Percentiles rank a stretch among this genome's conserved stretches.
These are phyloP conservation scores for Beauveria pseudobassiana DNA, from an alignment of 2,329 filamentous ascomycete genomes.

Conservation along the genomic window DNA sequence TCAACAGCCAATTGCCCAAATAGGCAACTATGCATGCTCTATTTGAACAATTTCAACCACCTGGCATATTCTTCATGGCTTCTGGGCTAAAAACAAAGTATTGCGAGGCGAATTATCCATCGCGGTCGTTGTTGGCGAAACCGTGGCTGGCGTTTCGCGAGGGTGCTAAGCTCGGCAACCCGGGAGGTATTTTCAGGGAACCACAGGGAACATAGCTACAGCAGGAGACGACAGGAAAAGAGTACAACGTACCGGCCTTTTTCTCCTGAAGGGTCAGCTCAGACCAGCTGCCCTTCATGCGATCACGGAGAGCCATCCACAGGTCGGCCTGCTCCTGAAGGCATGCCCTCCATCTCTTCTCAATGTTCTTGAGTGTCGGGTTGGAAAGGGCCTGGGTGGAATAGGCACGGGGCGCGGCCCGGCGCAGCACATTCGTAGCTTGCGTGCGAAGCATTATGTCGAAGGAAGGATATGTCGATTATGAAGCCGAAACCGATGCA, in stretches of 20 bases:
- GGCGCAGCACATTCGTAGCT: conserved; percentile 46
- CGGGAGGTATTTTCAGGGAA: conserved; percentile 28
- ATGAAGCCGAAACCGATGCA: conserved; percentile 19
- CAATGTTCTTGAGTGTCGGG: conserved; percentile 93
- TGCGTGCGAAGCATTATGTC: conserved; percentile 48
- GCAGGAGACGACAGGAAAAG: neutral
- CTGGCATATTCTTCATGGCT: neutral
- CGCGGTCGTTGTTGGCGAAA: conserved; percentile 14
- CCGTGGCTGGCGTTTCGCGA: conserved; percentile 11
- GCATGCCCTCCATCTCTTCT: conserved; percentile 98
- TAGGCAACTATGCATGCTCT: conserved; percentile 4
- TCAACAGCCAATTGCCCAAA: neutral
- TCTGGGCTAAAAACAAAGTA: neutral
- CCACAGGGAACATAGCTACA: conserved; percentile 13
- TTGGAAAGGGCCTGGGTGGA: conserved; percentile 93
- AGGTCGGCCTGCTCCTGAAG: conserved; percentile 98
- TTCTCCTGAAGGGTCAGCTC: conserved; percentile 95
- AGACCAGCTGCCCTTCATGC: conserved; percentile 97
- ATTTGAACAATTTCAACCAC: conserved; percentile 1
- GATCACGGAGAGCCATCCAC: conserved; percentile 96
- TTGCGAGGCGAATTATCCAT: neutral
- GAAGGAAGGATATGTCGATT: conserved; percentile 9
- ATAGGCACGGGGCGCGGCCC: conserved; percentile 41
- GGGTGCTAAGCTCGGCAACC: conserved; percentile 17
- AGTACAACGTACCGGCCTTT: conserved; percentile 76